These are phyloP conservation scores for Dorcoceras hygrometricum DNA, from an alignment of 257 asterid species.

Conservation along the genomic window DNA sequence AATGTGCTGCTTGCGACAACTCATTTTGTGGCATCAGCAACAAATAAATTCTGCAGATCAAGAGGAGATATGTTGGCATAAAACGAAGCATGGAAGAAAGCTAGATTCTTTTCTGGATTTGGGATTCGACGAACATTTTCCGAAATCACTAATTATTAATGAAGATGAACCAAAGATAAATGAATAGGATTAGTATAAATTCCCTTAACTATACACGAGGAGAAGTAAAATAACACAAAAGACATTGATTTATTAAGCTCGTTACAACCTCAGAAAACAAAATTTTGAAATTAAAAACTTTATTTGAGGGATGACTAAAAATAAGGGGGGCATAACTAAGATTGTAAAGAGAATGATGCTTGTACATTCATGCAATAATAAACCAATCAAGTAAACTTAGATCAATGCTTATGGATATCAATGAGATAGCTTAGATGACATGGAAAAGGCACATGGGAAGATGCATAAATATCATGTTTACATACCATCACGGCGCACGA, in stretches of 20 bases:
- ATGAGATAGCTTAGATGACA: not conserved
- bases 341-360: not conserved
- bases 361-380: not conserved
- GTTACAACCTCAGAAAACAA: not conserved
- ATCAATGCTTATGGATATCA: constrained; percentile 7
- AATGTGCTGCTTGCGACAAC: not conserved
- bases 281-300: not conserved
- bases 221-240: constrained; percentile 2
- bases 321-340: constrained; percentile 4
- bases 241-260: constrained; percentile 2
- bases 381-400: constrained; percentile 4
- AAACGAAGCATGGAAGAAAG: not conserved
- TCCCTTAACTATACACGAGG: not conserved
- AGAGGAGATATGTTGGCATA: not conserved
- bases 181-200: not conserved
- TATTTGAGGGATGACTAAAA: not conserved
- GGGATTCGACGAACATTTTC: not conserved
- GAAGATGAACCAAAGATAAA: constrained; percentile 13
- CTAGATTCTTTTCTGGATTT: not conserved
- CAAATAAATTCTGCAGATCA: not conserved
- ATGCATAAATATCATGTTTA: constrained; percentile 6
- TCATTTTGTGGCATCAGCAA: not conserved
- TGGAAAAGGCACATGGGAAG: constrained; percentile 1
- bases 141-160: constrained; percentile 7
- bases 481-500: constrained; percentile 91